phyloP scores from a whole-genome alignment of 371 early-diverging fungal genomes.

The Saksenaea vasiformis region DNA sequence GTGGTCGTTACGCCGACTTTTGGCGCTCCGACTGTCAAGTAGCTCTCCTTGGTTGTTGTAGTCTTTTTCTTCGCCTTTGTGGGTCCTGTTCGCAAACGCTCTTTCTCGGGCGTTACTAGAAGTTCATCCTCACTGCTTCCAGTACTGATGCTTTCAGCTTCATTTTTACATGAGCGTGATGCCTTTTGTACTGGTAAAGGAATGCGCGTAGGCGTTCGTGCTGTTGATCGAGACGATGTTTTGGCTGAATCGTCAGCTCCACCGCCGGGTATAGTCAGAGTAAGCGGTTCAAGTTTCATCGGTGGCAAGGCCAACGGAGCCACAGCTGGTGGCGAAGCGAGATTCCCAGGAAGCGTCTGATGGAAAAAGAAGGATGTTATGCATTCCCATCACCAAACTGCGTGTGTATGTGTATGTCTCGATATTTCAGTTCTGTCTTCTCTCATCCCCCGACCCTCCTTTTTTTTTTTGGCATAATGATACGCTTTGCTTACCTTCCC shows the following conservation, averaged over 20 bases:
- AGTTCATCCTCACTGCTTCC: constrained; percentile 24
- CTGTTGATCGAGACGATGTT: constrained; percentile 17
- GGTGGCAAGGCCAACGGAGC: constrained; percentile 46
- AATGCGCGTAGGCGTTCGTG: constrained; percentile 34
- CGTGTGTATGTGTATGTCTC: too few species aligned
- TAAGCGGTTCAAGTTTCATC: constrained; percentile 49
- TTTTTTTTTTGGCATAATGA: constrained; percentile 3
- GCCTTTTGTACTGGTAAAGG: constrained; percentile 25
- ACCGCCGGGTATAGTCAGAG: constrained; percentile 19
- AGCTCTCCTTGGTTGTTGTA: background rate
- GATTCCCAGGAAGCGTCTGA: constrained; percentile 50
- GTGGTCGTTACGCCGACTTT: constrained; percentile 27
- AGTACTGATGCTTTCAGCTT: constrained; percentile 9
- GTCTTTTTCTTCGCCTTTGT: constrained; percentile 5
- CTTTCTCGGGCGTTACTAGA: constrained; percentile 16
- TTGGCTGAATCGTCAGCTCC: constrained; percentile 5
- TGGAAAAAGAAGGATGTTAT: constrained; percentile 11
- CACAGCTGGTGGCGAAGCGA: constrained; percentile 36
- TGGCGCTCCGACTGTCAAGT: constrained; percentile 7
- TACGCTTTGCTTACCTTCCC: constrained; percentile 41
- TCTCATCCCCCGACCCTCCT: background rate
- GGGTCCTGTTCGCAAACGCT: background rate
- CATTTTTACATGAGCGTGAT: constrained; percentile 13
- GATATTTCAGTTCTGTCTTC: constrained; percentile 25
- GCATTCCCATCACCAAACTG: constrained; percentile 18